phyloP scores from a whole-genome alignment of 768 basidiomycete species.

The Chalciporus sphaerocephalus region DNA sequence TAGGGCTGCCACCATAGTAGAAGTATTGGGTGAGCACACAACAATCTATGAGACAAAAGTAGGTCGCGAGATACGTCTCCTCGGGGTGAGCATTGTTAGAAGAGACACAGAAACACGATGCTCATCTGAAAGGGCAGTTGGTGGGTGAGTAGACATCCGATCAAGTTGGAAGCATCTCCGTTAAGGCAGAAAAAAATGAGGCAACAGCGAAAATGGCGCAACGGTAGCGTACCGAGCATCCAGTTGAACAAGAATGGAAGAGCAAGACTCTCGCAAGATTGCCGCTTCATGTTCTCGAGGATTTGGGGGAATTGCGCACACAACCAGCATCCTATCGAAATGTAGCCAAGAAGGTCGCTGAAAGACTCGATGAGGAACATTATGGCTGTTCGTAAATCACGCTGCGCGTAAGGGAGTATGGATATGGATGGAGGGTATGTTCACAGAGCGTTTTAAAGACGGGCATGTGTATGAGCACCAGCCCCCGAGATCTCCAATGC shows the following conservation, averaged over 20 bases:
- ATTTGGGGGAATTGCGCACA: slow-evolving; percentile 89
- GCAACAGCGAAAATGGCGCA: slow-evolving; percentile 11
- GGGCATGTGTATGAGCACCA: no score
- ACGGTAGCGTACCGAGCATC: slow-evolving; percentile 67
- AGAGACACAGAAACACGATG: not conserved
- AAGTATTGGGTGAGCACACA: slow-evolving; percentile 74
- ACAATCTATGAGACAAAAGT: slow-evolving; percentile 84
- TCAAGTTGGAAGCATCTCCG: slow-evolving; percentile 91
- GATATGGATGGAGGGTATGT: slow-evolving; percentile 15
- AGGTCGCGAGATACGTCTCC: slow-evolving; percentile 85
- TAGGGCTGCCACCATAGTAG: slow-evolving; percentile 54
- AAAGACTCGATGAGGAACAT: slow-evolving; percentile 28
- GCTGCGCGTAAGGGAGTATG: not conserved
- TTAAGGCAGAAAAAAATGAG: slow-evolving; percentile 5
- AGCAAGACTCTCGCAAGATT: slow-evolving; percentile 87
- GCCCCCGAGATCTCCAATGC: not conserved
- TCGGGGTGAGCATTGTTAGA: slow-evolving; percentile 6
- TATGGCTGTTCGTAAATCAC: not conserved
- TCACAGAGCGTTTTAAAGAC: slow-evolving; percentile 10
- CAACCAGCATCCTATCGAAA: slow-evolving; percentile 76
- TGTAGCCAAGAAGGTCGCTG: slow-evolving; percentile 66
- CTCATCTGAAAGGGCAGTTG: slow-evolving; percentile 93
- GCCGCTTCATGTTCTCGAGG: slow-evolving; percentile 65
- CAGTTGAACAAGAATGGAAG: slow-evolving; percentile 92
- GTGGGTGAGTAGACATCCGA: slow-evolving; percentile 87